These are phyloP conservation scores for Nymphaea thermarum DNA, from an alignment of 164 flowering plant genomes.

Conservation along the genomic window DNA sequence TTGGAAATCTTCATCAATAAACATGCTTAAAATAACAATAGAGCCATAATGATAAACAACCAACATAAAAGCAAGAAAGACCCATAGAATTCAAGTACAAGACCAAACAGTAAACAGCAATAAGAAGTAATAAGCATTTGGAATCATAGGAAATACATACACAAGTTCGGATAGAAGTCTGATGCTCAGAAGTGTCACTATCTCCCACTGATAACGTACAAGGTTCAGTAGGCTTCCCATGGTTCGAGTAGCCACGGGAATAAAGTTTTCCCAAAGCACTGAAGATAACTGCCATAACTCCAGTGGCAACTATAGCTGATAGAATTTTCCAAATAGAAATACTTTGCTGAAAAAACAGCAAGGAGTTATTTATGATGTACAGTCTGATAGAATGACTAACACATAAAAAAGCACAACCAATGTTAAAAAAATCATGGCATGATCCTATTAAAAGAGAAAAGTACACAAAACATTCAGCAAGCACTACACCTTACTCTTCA, in stretches of 20 bases:
- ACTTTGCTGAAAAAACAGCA: constrained; percentile 4
- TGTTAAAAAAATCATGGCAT: neutral
- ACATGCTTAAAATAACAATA: too few relatives aligned
- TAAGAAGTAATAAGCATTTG: too few relatives aligned
- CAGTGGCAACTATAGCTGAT: constrained; percentile 36
- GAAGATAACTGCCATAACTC: constrained; percentile 35
- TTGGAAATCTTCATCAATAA: too few relatives aligned
- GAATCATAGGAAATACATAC: neutral
- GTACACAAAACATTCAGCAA: neutral
- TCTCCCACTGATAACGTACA: neutral
- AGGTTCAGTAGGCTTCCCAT: constrained; percentile 6
- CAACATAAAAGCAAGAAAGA: too few relatives aligned
- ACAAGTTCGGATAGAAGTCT: neutral
- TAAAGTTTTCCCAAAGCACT: constrained; percentile 30
- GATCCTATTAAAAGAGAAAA: neutral
- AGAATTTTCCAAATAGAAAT: constrained; percentile 34
- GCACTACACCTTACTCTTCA: constrained; percentile 48
- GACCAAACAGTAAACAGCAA: neutral
- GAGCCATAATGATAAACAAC: too few relatives aligned
- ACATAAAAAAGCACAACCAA: neutral
- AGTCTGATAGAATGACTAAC: neutral
- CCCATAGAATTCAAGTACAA: neutral
- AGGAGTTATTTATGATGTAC: neutral
- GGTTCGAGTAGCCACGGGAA: constrained; percentile 21
- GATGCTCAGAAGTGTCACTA: neutral